A percentile compares a stretch with the other conserved stretches of the same genome.
Conservation (phyloP, 164 flowering plant genomes). For the Stephania yunnanensis region DNA sequence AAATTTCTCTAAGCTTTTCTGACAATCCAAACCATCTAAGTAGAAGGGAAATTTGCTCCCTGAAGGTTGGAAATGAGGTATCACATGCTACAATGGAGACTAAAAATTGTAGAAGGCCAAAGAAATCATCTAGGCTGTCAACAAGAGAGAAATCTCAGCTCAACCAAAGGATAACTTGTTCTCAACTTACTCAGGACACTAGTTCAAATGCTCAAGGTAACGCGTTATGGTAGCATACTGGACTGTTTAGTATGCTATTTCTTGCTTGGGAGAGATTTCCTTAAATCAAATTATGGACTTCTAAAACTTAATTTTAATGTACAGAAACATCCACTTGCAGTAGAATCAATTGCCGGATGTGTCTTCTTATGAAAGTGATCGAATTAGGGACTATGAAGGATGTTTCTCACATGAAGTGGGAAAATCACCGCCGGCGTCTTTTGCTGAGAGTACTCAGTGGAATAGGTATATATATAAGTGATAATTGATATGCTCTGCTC, state of each 20-base stretch:
- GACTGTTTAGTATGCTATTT: conserved; percentile 13
- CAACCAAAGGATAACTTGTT: conserved; percentile 50
- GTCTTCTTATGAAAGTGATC: conserved; percentile 37
- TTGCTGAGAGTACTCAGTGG: conserved; percentile 23
- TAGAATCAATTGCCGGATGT: conserved; percentile 49
- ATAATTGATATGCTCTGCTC: background rate
- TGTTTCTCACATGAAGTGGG: conserved; percentile 57
- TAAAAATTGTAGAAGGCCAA: conserved; percentile 39
- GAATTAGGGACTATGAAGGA: conserved; percentile 32
- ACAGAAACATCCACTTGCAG: conserved; percentile 28
- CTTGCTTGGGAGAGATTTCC: conserved; percentile 4
- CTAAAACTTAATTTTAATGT: conserved; percentile 15
- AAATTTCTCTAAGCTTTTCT: conserved; percentile 6
- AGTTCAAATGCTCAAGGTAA: conserved; percentile 12
- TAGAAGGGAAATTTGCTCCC: background rate
- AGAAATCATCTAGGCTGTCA: conserved; percentile 27
- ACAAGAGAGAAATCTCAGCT: conserved; percentile 23
- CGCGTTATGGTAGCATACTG: conserved; percentile 6
- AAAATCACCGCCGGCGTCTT: conserved; percentile 47
- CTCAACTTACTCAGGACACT: conserved; percentile 35
- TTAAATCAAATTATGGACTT: background rate
- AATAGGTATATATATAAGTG: conserved; percentile 22
- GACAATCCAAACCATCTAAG: conserved; percentile 3
- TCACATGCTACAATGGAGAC: conserved; percentile 21
- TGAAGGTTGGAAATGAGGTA: conserved; percentile 13